Percentiles rank a stretch among this genome's conserved stretches.
Evolutionary conservation across 441 rosid species (phyloP).

Genomic region (Hura crepitans): DNA sequence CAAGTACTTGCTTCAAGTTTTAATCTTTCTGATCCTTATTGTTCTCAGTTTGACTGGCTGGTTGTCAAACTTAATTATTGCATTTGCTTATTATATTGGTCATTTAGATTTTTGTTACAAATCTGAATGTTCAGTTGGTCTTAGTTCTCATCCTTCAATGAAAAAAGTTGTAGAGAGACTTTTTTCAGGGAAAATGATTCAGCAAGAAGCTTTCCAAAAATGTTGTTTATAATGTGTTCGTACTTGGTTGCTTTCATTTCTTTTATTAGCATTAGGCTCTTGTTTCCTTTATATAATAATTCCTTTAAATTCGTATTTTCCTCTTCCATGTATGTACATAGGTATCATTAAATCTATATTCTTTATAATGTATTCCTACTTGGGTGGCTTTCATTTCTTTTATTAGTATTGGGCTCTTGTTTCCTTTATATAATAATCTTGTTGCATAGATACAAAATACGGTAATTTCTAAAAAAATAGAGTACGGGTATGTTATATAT

Average conservation of each 20-base stretch:
- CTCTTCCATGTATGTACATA: neutral
- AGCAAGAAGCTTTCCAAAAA: neutral
- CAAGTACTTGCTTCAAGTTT: neutral
- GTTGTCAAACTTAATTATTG: neutral
- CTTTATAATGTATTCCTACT: neutral
- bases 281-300: neutral
- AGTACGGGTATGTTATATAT: too few species aligned
- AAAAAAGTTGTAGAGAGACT: neutral
- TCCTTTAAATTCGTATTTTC: neutral
- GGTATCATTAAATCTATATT: neutral
- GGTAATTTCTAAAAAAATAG: too few species aligned
- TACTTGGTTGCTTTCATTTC: neutral
- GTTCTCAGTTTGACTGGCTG: slow-evolving; percentile 1
- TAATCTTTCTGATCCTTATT: neutral
- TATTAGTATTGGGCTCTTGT: neutral
- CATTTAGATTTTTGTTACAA: neutral
- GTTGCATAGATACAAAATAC: too few species aligned
- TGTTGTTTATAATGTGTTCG: neutral
- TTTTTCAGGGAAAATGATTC: neutral
- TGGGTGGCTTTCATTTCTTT: neutral
- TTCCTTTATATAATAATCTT: neutral
- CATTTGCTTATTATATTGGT: neutral
- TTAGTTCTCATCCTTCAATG: neutral
- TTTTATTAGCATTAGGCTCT: neutral
- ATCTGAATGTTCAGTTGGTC: neutral